Percentiles rank a stretch among this genome's conserved stretches.
Conservation (phyloP, 169 alveolate genomes). For the Amoebophrya sp. region DNA sequence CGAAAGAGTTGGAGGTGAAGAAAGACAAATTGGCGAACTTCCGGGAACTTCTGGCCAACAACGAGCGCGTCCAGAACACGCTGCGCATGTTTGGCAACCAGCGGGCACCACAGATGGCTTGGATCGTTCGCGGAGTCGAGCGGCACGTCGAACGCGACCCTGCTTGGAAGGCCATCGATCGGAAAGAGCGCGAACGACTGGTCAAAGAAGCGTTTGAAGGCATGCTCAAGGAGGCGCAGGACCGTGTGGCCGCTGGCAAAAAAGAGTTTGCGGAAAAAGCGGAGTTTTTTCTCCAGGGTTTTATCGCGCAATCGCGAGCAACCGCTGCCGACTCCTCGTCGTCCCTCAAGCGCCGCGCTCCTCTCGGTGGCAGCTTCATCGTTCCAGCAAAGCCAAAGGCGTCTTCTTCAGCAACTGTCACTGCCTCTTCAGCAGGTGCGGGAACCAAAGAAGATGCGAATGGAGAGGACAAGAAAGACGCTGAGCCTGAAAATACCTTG, state of each 20-base stretch:
- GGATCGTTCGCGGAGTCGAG: not conserved
- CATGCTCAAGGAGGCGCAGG: not conserved
- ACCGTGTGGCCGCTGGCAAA: not conserved
- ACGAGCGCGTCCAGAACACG: not conserved
- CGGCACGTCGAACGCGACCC: slow-evolving; percentile 10
- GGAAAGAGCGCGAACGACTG: not conserved
- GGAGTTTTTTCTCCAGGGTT: not conserved
- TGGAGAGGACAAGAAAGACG: no score
- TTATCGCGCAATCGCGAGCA: no score
- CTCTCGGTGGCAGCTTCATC: no score
- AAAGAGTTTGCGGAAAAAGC: not conserved
- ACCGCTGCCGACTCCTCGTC: no score
- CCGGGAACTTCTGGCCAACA: not conserved
- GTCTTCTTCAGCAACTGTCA: no score
- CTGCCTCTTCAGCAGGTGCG: no score
- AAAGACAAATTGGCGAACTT: not conserved
- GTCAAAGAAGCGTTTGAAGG: not conserved
- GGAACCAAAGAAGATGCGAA: no score
- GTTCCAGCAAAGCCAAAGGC: no score
- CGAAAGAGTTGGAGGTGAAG: not conserved
- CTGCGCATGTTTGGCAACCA: not conserved
- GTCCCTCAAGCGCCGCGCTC: no score
- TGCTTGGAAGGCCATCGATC: not conserved
- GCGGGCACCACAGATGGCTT: not conserved
- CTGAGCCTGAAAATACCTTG: no score